phyloP scores from a whole-genome alignment of 352 stramenopile species.

The Phytopythium litorale region DNA sequence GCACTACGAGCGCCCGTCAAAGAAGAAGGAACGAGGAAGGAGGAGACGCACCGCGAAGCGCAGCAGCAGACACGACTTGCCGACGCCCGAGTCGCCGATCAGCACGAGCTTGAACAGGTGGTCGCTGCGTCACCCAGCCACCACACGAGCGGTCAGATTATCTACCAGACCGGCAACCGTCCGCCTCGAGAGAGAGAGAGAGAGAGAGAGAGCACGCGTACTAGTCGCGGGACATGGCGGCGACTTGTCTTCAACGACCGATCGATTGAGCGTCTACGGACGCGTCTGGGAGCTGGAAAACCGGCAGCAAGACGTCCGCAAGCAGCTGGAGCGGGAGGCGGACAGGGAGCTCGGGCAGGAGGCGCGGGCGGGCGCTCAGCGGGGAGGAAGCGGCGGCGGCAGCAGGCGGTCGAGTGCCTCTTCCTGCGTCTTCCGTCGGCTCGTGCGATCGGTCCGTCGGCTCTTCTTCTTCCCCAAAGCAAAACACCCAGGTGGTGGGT shows the following conservation, averaged over 20 bases:
- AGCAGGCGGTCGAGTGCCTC: neutral
- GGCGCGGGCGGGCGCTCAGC: neutral
- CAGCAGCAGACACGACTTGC: slow-evolving; percentile 98
- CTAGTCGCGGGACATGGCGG: slow-evolving; percentile 79
- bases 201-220: slow-evolving; percentile 14
- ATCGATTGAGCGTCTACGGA: no score
- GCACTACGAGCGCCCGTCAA: neutral
- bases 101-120: slow-evolving; percentile 98
- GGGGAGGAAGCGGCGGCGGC: neutral
- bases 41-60: slow-evolving; percentile 90
- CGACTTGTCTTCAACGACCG: slow-evolving; percentile 1
- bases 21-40: neutral
- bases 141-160: neutral
- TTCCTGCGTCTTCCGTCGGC: neutral
- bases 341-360: neutral
- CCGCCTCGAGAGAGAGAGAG: no score
- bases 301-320: neutral
- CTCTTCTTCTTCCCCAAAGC: no score
- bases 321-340: neutral
- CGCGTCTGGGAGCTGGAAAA: neutral
- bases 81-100: slow-evolving; percentile 97
- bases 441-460: no score
- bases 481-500: neutral
- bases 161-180: slow-evolving; percentile 6
- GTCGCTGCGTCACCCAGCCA: slow-evolving; percentile 42